Evolutionary conservation across 2,329 filamentous ascomycete genomes (phyloP), one percentile per base, ranked within the genome.

Genomic region (Bipolaris oryzae): DNA sequence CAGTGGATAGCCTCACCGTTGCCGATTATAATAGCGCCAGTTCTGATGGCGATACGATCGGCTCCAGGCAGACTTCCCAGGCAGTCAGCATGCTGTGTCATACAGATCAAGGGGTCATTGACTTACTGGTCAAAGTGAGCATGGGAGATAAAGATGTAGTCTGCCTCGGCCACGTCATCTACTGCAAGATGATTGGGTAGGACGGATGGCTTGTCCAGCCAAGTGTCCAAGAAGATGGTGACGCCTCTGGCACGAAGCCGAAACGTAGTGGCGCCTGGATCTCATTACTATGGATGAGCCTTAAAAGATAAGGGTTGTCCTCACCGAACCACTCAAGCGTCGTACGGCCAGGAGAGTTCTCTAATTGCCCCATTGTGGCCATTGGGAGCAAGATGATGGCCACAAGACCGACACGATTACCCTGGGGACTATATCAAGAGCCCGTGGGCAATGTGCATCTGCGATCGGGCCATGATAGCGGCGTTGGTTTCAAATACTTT

Each of bases 141-240:
- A 34, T 56, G 53, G 15, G 53, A 56, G 21, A 56, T 56, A 25
- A 56, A 56, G 18, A 56, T 56, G 41, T 56, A 56, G 25, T 56
- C 53, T 16, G 53, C 47, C 31, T 56, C 41, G 13, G 23, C 37
- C 13, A 56, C 57, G 38, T 57, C 44, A 7, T 44, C 35, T 3
- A 57, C 37, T 1, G 48, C 54, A 18, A 57, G 21, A 15, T 44
- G 28, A 7, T 42, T 13, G 7, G 37, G 43, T 31, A 57, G 15
- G 3, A 39, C 31, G 13, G 42, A 41, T 9, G 54, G 54, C 31
- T 21, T 23, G 21, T 57, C 54, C 3, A 57, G 54, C 54, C 54
- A 57, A 11, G 54, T 52, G 21, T 57, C 54, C n/a, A 52, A 20
- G 38, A 52, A 57, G 38, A 57, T 51, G 16, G 48, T 51, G 35